Percentiles rank a stretch among this genome's conserved stretches.
Evolutionary conservation across 2,329 filamentous ascomycete genomes (phyloP).

Genomic region (Zelopaecilomyces penicillatus): DNA sequence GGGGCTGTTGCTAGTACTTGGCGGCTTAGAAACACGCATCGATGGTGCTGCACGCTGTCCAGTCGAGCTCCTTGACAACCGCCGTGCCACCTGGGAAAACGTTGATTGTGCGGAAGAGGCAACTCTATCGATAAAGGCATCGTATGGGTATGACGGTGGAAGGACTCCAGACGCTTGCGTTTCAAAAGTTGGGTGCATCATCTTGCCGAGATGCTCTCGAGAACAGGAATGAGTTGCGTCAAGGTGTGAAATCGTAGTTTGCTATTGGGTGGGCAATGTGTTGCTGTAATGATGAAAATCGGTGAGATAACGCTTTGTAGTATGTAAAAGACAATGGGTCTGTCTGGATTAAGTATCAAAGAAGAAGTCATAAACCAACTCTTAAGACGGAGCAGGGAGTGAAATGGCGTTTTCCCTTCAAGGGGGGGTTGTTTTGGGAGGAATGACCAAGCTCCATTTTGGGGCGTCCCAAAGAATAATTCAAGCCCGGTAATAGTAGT

Average conservation of each 20-base stretch:
- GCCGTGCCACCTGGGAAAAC: conserved; percentile 36
- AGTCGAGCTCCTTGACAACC: conserved; percentile 40
- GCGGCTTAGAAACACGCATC: conserved; percentile 57
- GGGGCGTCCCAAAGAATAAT: conserved; percentile 28
- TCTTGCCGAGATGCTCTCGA: conserved; percentile 12
- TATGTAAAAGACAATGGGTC: too few relatives aligned
- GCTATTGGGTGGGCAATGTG: too few relatives aligned
- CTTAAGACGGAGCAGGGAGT: too few relatives aligned
- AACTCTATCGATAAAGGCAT: conserved; percentile 39
- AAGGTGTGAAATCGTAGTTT: too few relatives aligned
- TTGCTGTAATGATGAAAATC: too few relatives aligned
- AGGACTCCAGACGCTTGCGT: conserved; percentile 16
- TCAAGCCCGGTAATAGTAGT: conserved; percentile 16
- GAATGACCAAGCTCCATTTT: conserved; percentile 4
- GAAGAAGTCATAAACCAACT: too few relatives aligned
- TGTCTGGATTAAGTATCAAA: too few relatives aligned
- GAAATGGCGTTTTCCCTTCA: too few relatives aligned
- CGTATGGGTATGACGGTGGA: conserved; percentile 20
- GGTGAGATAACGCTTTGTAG: too few relatives aligned
- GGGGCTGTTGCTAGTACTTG: conserved; percentile 62
- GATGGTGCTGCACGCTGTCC: conserved; percentile 40
- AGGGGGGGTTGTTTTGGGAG: too few relatives aligned
- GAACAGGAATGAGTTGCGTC: too few relatives aligned
- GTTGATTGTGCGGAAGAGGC: conserved; percentile 41
- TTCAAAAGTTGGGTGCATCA: conserved; percentile 24